Conservation (phyloP, 2,329 filamentous ascomycete species). For the Chaetoscypha palmicola region DNA sequence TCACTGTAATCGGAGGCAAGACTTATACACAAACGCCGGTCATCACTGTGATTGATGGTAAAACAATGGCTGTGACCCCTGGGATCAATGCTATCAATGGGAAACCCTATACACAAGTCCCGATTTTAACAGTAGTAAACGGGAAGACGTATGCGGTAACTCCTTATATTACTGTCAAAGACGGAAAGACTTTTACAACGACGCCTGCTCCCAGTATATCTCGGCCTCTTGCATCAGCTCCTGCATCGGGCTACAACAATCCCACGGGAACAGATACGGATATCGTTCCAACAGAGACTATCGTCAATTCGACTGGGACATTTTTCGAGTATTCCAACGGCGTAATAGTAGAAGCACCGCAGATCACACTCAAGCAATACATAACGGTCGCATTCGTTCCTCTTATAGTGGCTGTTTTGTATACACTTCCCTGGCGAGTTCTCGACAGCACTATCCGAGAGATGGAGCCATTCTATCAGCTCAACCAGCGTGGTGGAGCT, state of each 20-base stretch:
- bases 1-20: conserved; percentile 7
- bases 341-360: conserved; percentile 4
- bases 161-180: conserved; percentile 10
- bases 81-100: conserved; percentile 6
- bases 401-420: conserved; percentile 34
- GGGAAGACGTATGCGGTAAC: conserved; percentile 8
- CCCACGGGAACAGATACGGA: background rate
- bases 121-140: conserved; percentile 5
- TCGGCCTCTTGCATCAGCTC: background rate
- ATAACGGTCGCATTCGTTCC: conserved; percentile 39
- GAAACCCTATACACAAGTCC: conserved; percentile 7
- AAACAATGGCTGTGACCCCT: conserved; percentile 5
- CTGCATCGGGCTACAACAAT: background rate
- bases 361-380: conserved; percentile 30
- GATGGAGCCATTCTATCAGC: conserved; percentile 36
- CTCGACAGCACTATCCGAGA: conserved; percentile 34
- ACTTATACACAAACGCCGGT: conserved; percentile 5
- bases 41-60: background rate
- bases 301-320: conserved; percentile 17
- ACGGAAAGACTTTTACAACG: conserved; percentile 7
- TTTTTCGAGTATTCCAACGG: conserved; percentile 12
- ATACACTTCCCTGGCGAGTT: conserved; percentile 36
- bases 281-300: conserved; percentile 8
- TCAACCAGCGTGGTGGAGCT: conserved; percentile 34
- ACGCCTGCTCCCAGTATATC: background rate